Evolutionary conservation across 768 basidiomycete species (phyloP).

Genomic region (Favolaschia claudopus): DNA sequence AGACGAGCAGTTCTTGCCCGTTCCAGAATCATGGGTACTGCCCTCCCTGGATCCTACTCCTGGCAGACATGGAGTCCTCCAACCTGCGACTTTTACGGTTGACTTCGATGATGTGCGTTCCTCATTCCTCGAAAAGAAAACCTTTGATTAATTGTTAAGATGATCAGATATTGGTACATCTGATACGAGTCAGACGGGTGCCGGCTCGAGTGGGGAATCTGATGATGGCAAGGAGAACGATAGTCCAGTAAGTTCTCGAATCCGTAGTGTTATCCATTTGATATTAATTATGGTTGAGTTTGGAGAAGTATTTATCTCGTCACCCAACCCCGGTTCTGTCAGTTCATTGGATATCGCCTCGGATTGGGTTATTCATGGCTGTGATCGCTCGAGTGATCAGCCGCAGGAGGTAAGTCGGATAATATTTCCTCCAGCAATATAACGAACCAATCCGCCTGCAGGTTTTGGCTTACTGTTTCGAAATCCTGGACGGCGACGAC

Average conservation of each 20-base stretch:
- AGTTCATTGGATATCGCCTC: neutral
- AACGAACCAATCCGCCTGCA: neutral
- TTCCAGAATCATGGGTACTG: conserved; percentile 29
- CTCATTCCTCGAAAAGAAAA: neutral
- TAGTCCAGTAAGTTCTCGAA: neutral
- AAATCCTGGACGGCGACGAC: neutral
- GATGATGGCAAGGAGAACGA: conserved; percentile 20
- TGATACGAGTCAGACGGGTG: neutral
- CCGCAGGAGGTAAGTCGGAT: neutral
- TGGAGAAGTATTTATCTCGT: conserved; percentile 10
- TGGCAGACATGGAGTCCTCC: conserved; percentile 3
- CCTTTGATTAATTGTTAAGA: too few species aligned
- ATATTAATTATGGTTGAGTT: too few species aligned
- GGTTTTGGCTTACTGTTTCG: conserved; percentile 1
- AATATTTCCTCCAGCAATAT: neutral
- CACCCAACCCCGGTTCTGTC: neutral
- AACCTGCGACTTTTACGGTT: conserved; percentile 21
- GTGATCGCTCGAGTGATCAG: neutral
- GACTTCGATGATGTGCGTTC: conserved; percentile 26
- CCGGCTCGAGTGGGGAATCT: conserved; percentile 1
- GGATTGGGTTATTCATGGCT: neutral
- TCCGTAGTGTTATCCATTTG: too few species aligned
- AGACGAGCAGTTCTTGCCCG: conserved; percentile 19
- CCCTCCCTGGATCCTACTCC: conserved; percentile 22
- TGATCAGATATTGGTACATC: conserved; percentile 6